Evolutionary conservation across 202 grass and related monocot genomes (phyloP), one percentile per base, ranked within the genome.

Genomic region (Schoenoplectus tabernaemontani): DNA sequence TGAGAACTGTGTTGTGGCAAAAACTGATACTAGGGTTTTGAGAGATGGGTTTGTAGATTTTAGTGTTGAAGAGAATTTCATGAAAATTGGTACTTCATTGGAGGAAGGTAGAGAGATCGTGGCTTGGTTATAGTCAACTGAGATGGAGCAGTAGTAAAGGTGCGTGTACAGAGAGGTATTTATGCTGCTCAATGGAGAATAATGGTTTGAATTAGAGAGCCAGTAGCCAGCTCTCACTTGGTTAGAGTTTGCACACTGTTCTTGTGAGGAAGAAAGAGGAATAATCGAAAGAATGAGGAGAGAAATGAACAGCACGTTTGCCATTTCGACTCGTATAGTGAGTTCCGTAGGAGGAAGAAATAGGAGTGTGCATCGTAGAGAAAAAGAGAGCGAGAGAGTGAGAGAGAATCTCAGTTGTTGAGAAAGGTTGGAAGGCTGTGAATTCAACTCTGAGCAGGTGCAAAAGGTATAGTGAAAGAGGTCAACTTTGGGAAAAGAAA

Each of bases 91-190:
- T 51, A 81, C 42, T 51, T 83, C 77, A 2, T 88, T 83, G 0
- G 78, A 4, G 0, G 56, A 62, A 8, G 82, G 82, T 3, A 74
- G 56, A 15, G 59, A 19, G 10, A 84, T 46, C 0, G 61, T n/a
- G 30, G 62, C 87, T 70, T 78, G 17, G 8, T 43, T 64, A 41
- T 85, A 84, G 11, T 91, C 89, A 44, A 90, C 83, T 60, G 78
- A 84, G 37, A 91, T 64, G 1, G 89, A 86, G 81, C 56, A 89
- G 85, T 96, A 96, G 78, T 91, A 96, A 78, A 96, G 78, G 65
- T 96, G 92, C 43, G 85, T 90, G 81, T 88, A 96, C 64, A 91
- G 69, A 19, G 89, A 88, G 13, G 87, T 19, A 38, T 91, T 77
- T 32, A 91, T 88, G 83, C 57, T 88, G 20, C 64, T 77, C 67